Evolutionary conservation across 2,329 filamentous ascomycete genomes (phyloP), one percentile per base, ranked within the genome.

Genomic region (Fragosphaeria purpurea): DNA sequence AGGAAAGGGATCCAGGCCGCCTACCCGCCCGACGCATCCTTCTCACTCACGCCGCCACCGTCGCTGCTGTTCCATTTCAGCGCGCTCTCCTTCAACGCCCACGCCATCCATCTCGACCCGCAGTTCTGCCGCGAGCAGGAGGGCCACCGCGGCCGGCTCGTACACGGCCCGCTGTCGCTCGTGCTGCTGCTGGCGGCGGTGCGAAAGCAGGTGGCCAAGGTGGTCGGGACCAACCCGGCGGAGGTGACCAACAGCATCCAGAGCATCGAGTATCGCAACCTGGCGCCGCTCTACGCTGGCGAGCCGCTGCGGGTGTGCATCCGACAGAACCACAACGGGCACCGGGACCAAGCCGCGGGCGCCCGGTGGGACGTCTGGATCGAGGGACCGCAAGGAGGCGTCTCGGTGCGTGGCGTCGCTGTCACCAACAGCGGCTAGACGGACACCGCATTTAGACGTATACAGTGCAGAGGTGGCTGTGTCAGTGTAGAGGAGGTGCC

Each of bases 51-150:
- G 0, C 88, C 89, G 1, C 82, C 83, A 3, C 72, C 78, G 3
- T 71, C 77, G 5, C 77, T 96, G 5, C 80, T 98, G 49, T 95
- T 95, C 69, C 82, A 90, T 52, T 97, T 91, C 72, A 93, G 86
- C 22, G 89, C 89, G 0, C 77, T 98, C 37, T 91, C 86, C 3
- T 90, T 88, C 72, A 98, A 98, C 66, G 88, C 88, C 1, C 93
- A 98, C 67, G 74, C 77, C 12, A 96, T 98, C 58, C 93, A 98
- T 67, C 74, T 95, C 30, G 86, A 96, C 64, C 76, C 75, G 1
- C 62, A 74, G 42, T 94, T 88, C 67, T 82, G 82, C 47, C 75
- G 76, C 40, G 70, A 77, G 10, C 70, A 82, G 10, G 93, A 97
- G 65, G 86, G 86, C 9, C 83, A 94, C 63, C 75, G 75, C 5